Conservation (phyloP, 2,329 filamentous ascomycete species). For the Lizonia empirigonia region DNA sequence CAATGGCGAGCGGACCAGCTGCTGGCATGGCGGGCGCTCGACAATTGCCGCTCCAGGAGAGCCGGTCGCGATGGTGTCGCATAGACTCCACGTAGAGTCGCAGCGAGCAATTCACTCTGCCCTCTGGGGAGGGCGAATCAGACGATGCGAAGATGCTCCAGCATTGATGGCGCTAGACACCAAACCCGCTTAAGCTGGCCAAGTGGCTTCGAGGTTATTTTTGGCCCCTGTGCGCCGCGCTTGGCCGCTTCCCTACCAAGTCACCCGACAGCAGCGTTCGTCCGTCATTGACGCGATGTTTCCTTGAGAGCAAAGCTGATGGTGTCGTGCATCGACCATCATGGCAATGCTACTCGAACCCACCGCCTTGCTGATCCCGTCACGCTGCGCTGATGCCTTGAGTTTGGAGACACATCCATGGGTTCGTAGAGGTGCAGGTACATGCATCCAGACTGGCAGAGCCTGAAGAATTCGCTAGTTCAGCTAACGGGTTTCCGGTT, state of each 20-base stretch:
- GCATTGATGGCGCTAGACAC: constrained; percentile 31
- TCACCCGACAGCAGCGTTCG: constrained; percentile 22
- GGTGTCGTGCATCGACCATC: constrained; percentile 6
- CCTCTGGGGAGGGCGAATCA: constrained; percentile 16
- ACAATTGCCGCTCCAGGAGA: constrained; percentile 1
- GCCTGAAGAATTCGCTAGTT: constrained; percentile 15
- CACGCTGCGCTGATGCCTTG: constrained; percentile 5
- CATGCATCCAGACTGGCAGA: constrained; percentile 11
- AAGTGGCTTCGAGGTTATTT: constrained; percentile 29
- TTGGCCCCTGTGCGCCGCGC: constrained; percentile 33
- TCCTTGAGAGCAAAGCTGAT: constrained; percentile 5
- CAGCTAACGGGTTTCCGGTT: constrained; percentile 4
- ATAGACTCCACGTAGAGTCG: constrained; percentile 18
- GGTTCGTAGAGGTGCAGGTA: background rate
- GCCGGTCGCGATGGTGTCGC: constrained; percentile 9
- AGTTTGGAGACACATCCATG: constrained; percentile 1
- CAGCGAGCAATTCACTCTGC: constrained; percentile 27
- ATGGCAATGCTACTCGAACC: constrained; percentile 11
- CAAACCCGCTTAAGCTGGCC: constrained; percentile 33
- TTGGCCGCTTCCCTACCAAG: constrained; percentile 15
- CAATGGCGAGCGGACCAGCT: constrained; percentile 1
- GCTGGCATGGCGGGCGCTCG: constrained; percentile 3
- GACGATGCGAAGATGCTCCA: constrained; percentile 20
- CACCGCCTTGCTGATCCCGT: constrained; percentile 12
- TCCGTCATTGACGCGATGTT: constrained; percentile 11